Percentiles rank a stretch among this genome's conserved stretches.
Conservation (phyloP, 345 rosid genomes). For the Cochlearia excelsa region DNA sequence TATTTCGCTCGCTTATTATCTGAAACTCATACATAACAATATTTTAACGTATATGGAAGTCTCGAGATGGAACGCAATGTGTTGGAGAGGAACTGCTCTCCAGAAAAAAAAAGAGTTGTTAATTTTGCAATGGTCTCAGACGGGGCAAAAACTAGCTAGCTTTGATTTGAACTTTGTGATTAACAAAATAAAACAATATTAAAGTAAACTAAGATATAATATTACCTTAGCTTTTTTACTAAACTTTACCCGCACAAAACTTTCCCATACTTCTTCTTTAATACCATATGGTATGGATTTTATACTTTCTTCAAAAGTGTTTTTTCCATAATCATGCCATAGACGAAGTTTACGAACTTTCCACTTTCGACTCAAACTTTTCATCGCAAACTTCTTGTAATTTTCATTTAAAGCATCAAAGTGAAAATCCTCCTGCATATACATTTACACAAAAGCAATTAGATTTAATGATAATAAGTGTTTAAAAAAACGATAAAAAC, state of each 20-base stretch:
- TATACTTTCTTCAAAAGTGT: neutral
- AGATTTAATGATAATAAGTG: neutral
- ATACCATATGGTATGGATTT: neutral
- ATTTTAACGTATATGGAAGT: neutral
- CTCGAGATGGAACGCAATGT: neutral
- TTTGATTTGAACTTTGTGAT: no score
- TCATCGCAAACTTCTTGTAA: constrained; percentile 8
- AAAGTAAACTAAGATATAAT: neutral
- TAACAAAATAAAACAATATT: neutral
- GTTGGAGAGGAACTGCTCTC: no score
- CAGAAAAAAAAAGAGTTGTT: no score
- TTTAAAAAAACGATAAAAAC: no score
- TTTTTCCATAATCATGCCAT: neutral
- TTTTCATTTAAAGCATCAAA: neutral
- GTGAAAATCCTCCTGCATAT: neutral
- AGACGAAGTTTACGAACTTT: neutral
- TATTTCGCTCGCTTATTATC: constrained; percentile 3
- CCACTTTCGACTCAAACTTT: constrained; percentile 2
- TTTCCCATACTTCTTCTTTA: neutral
- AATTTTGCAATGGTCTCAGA: no score
- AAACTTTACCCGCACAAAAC: neutral
- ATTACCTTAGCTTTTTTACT: neutral
- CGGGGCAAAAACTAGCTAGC: no score
- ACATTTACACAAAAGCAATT: neutral
- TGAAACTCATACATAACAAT: neutral